A percentile compares a stretch with the other conserved stretches of the same genome.
phyloP scores from a whole-genome alignment of 1,284 basidiomycete genomes.

The Boletellus deceptivus region DNA sequence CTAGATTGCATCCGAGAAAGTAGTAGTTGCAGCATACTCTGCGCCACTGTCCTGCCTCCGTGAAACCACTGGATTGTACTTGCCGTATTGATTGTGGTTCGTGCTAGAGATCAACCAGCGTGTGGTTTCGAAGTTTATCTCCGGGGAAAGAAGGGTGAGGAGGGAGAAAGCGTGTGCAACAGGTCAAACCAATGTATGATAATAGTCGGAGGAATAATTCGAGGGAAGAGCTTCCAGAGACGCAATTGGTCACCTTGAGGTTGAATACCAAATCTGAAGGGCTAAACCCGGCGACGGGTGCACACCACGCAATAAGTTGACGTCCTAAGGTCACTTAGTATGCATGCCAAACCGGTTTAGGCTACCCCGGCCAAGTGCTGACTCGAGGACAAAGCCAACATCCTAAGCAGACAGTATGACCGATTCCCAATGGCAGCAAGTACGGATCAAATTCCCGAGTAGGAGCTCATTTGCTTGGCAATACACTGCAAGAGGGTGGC shows the following conservation, averaged over 20 bases:
- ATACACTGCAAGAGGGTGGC: not conserved
- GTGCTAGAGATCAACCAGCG: not conserved
- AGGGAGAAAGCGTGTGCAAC: not conserved
- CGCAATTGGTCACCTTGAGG: not conserved
- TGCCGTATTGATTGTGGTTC: slow-evolving; percentile 6
- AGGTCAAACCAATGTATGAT: no score
- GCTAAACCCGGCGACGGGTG: not conserved
- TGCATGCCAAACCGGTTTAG: not conserved
- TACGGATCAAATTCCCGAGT: not conserved
- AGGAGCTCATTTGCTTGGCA: not conserved
- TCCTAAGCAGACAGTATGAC: not conserved
- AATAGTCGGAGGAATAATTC: no score
- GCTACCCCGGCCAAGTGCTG: not conserved
- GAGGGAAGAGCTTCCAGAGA: no score
- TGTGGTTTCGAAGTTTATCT: not conserved
- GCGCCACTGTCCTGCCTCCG: not conserved
- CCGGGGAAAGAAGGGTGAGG: not conserved
- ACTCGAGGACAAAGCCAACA: not conserved
- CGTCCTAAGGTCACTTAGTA: not conserved
- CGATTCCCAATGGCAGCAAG: not conserved
- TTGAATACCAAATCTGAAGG: not conserved
- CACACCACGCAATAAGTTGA: slow-evolving; percentile 9
- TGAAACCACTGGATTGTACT: not conserved
- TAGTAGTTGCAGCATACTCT: slow-evolving; percentile 12
- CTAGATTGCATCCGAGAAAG: slow-evolving; percentile 15